phyloP scores from a whole-genome alignment of 441 rosid genomes.

The Codiaeum variegatum region DNA sequence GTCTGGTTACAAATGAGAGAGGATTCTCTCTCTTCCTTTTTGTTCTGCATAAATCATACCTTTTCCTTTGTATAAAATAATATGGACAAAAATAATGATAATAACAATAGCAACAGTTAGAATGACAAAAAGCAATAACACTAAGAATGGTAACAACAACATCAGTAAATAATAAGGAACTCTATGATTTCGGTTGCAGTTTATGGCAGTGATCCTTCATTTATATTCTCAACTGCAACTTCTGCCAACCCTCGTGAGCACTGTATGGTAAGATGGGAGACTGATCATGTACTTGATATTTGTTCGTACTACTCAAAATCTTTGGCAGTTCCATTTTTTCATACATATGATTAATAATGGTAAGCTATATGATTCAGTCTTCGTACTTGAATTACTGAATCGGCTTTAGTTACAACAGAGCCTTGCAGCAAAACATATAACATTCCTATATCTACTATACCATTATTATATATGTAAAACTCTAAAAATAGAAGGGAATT shows the following conservation, averaged over 20 bases:
- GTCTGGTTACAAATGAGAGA: conserved; percentile 11
- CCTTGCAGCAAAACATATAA: background rate
- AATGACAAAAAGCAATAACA: background rate
- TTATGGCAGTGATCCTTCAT: conserved; percentile 75
- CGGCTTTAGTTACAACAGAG: background rate
- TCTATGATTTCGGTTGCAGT: conserved; percentile 44
- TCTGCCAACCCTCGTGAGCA: conserved; percentile 92
- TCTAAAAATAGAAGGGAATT: background rate
- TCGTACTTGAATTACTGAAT: background rate
- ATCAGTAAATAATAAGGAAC: background rate
- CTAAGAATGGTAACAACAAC: background rate
- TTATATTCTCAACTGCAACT: conserved; percentile 90
- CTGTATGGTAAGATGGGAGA: conserved; percentile 69
- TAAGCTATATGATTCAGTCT: background rate
- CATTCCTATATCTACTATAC: background rate
- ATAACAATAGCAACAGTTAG: conserved; percentile 1
- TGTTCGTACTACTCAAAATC: background rate
- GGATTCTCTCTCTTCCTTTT: background rate
- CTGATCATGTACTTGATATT: background rate
- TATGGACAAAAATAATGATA: background rate
- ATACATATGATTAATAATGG: background rate
- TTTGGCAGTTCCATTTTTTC: background rate
- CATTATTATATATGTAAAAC: background rate
- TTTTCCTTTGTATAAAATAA: conserved; percentile 16
- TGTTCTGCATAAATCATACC: background rate